Evolutionary conservation across 495 filamentous ascomycete species (phyloP), one percentile per base, ranked within the genome.

Genomic region (Evernia prunastri): DNA sequence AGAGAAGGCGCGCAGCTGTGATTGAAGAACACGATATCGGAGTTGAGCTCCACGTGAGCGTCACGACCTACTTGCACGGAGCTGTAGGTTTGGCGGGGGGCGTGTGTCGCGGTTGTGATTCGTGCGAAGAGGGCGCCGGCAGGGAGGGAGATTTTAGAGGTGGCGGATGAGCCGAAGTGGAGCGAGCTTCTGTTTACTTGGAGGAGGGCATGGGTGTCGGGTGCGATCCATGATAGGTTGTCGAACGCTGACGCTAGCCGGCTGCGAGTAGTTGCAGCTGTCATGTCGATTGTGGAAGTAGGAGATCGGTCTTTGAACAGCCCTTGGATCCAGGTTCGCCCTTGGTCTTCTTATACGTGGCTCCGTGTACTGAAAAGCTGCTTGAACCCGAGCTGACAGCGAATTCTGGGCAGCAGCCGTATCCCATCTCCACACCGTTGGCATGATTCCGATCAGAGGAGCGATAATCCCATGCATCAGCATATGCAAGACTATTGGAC

Each of bases 11-110:
- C 76, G 73, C 85, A 88, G 3, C 76, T 80, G 74, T 87, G 85
- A 69, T 88, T 87, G 70, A 81, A 80, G 72, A 82, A 88, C 58
- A 87, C 75, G 66, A 87, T 69, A 63, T 87, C 85, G 66, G 76
- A 81, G 75, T 87, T 86, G 36, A 88, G 75, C 67, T 86, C 80
- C 67, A 87, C 72, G 71, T 87, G 82, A 63, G 70, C 72, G 65
- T 80, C 68, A 53, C 64, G 66, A 35, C 77, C 76, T 59, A 77
- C 76, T 73, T 88, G 83, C 29, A 87, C 84, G 1, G 82, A 83
- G 20, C 79, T 76, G 67, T 85, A 87, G 13, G 84, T 84, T 0
- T 79, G 73, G 56, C 72, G 67, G 7, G 69, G 59, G 62, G 79
- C 77, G 31, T 65, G 39, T 18, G 64, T 71, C 18, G 68, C 63